phyloP scores from a whole-genome alignment of 2,329 filamentous ascomycete species.

The Exophiala calicioides region DNA sequence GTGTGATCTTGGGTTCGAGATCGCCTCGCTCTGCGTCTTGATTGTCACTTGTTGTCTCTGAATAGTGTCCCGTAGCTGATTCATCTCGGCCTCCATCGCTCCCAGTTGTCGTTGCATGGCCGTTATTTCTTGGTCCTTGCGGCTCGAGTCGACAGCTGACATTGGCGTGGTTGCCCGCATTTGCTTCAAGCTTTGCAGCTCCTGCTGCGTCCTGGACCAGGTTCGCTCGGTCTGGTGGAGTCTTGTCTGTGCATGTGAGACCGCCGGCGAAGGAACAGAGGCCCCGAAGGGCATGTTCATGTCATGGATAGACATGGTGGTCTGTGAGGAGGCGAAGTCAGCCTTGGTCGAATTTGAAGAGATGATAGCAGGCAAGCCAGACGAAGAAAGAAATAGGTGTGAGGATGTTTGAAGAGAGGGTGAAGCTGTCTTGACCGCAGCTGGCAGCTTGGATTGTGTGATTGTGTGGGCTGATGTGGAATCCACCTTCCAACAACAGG shows the following conservation, averaged over 20 bases:
- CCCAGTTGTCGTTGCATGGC: slow-evolving; percentile 8
- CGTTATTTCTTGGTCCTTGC: slow-evolving; percentile 17
- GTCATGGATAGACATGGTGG: slow-evolving; percentile 1
- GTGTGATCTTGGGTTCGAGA: slow-evolving; percentile 18
- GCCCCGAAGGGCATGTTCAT: slow-evolving; percentile 10
- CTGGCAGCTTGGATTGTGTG: too few species aligned
- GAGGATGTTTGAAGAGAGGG: too few species aligned
- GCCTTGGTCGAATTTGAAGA: too few species aligned
- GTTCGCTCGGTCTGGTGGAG: slow-evolving; percentile 13
- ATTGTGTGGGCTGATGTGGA: too few species aligned
- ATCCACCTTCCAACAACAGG: too few species aligned
- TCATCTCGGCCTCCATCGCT: slow-evolving; percentile 16
- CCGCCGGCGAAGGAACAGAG: slow-evolving; percentile 13
- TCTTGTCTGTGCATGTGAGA: slow-evolving; percentile 18
- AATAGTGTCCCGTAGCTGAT: slow-evolving; percentile 5
- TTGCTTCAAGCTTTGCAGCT: slow-evolving; percentile 17
- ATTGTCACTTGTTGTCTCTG: slow-evolving; percentile 20
- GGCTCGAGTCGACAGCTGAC: slow-evolving; percentile 12
- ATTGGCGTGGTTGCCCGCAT: slow-evolving; percentile 22
- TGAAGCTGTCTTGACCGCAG: too few species aligned
- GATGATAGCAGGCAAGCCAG: too few species aligned
- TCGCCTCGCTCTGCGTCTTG: slow-evolving; percentile 22
- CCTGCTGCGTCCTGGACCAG: slow-evolving; percentile 18
- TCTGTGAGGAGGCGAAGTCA: slow-evolving; percentile 9
- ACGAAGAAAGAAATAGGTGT: too few species aligned